phyloP scores from a whole-genome alignment of 2,329 filamentous ascomycete genomes.

The Colletotrichum viniferum region DNA sequence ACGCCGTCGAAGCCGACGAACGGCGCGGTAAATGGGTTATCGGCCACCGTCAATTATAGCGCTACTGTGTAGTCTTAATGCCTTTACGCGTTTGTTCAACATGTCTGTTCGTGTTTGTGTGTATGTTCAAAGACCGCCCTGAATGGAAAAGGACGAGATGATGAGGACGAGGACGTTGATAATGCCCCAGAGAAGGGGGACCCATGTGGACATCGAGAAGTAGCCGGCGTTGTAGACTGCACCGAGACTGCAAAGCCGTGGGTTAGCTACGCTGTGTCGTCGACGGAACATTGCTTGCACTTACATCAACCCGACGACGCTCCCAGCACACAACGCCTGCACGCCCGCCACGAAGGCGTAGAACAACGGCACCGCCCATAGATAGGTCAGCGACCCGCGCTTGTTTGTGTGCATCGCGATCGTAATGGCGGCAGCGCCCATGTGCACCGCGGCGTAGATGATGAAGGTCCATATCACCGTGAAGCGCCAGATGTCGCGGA shows the following conservation, averaged over 20 bases:
- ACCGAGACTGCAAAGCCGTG: slow-evolving; percentile 61
- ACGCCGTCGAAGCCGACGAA: slow-evolving; percentile 30
- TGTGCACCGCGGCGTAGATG: slow-evolving; percentile 76
- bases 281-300: slow-evolving; percentile 34
- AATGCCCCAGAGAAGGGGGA: slow-evolving; percentile 86
- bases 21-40: background rate
- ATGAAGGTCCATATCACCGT: slow-evolving; percentile 87
- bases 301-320: slow-evolving; percentile 80
- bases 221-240: slow-evolving; percentile 82
- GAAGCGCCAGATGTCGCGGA: slow-evolving; percentile 83
- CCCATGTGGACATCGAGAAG: slow-evolving; percentile 93
- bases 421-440: slow-evolving; percentile 74
- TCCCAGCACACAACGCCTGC: slow-evolving; percentile 81
- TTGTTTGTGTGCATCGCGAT: slow-evolving; percentile 71
- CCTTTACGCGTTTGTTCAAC: background rate
- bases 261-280: background rate
- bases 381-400: slow-evolving; percentile 59
- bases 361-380: slow-evolving; percentile 75
- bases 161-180: slow-evolving; percentile 84
- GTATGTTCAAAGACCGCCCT: slow-evolving; percentile 73
- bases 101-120: background rate
- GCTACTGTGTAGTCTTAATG: slow-evolving; percentile 11
- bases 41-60: slow-evolving; percentile 10
- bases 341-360: slow-evolving; percentile 75
- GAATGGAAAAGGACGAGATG: slow-evolving; percentile 90